Evolutionary conservation across 2,329 filamentous ascomycete species (phyloP), one percentile per base, ranked within the genome.

Genomic region (Biscogniauxia sp.): DNA sequence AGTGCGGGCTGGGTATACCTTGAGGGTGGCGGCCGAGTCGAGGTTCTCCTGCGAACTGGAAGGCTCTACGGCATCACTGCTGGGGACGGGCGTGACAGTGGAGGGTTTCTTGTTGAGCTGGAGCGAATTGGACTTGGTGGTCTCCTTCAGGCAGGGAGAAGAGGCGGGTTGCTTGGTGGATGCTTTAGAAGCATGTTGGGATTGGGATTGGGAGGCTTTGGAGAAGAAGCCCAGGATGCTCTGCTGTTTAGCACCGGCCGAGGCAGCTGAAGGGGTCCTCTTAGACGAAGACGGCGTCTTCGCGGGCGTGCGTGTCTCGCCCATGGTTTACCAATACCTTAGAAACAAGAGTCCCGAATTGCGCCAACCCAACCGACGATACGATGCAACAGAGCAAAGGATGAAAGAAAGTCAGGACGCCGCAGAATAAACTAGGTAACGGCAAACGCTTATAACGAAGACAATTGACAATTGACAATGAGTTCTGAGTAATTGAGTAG

Each of bases 171-270:
- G 62, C 67, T 63, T 56, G 51, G 67, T 64, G 55, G 74, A 67
- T 45, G 64, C 65, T 5, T 70, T 67, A 2, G 69, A 59, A 59
- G 71, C 61, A 54, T 75, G 70, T 53, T 68, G 60, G 56, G 68
- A 66, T 53, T 68, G 60, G 56, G 68, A 66, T 11, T 64, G 62
- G 51, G 77, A 66, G 62, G 82, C 77, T 73, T 90, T 92, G 66
- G 88, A 83, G 71, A 94, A 94, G 82, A 95, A 95, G 51, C 90
- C 89, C 41, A 92, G 79, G 61, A 95, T 92, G 57, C 88, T 91
- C 73, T 91, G 88, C 67, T 91, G 88, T 69, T 85, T 87, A 70
- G 87, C 87, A 63, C 75, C 75, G 5, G 78, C 75, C n/a, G 83
- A 83, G 11, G 80, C 76, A 13, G 77, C 75, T 52, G 77, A 75